Evolutionary conservation across 1,139 yeast genomes (phyloP).

Genomic region (Hansenula sp.): DNA sequence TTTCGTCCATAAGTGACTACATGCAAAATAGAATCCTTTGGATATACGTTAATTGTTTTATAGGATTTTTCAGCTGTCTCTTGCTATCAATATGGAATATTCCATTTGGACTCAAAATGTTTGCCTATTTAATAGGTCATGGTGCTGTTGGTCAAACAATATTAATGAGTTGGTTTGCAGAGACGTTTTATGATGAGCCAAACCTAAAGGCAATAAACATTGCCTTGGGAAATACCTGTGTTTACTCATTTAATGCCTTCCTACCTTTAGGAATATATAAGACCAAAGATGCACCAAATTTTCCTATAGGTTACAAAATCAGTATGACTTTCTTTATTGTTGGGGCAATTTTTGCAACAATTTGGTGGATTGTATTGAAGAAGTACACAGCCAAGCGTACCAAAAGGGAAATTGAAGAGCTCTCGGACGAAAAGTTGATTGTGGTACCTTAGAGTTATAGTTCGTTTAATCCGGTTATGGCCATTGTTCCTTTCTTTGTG

Average conservation of each 20-base stretch:
- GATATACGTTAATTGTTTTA: constrained; percentile 7
- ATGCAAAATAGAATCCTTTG: constrained; percentile 6
- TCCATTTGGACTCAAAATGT: constrained; percentile 4
- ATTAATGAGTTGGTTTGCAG: constrained; percentile 14
- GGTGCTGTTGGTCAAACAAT: constrained; percentile 3
- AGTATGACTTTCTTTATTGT: constrained; percentile 10
- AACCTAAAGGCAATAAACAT: constrained; percentile 13
- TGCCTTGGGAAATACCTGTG: constrained; percentile 13
- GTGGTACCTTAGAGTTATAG: too few species aligned
- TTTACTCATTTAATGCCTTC: constrained; percentile 16
- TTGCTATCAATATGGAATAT: constrained; percentile 12
- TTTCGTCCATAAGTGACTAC: constrained; percentile 10
- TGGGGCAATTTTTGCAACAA: too few species aligned
- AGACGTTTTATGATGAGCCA: constrained; percentile 12
- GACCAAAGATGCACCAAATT: constrained; percentile 12
- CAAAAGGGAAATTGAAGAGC: too few species aligned
- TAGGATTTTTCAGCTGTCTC: constrained; percentile 9
- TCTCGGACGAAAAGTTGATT: too few species aligned
- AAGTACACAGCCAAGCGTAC: too few species aligned
- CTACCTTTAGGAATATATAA: constrained; percentile 13
- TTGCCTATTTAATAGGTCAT: constrained; percentile 4
- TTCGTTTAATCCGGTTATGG: too few species aligned
- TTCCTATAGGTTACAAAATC: constrained; percentile 17
- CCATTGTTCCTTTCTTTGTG: too few species aligned
- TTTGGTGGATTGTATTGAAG: too few species aligned